These are phyloP conservation scores for Lathyrus sativus DNA, from an alignment of 306 rosid species.

Conservation along the genomic window DNA sequence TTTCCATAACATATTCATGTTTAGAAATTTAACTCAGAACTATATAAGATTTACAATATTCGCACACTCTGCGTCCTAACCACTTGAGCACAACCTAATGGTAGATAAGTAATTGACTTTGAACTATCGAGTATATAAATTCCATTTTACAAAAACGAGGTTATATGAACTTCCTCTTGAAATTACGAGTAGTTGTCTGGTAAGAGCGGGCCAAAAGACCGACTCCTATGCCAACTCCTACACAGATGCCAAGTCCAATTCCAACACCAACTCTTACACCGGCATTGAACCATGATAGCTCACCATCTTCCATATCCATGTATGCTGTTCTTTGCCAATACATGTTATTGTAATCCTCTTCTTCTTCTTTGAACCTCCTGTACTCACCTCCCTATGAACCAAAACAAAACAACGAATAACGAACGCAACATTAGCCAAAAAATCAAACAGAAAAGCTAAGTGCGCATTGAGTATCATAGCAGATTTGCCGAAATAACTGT, in stretches of 20 bases:
- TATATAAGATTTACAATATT: background rate
- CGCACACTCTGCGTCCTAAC: background rate
- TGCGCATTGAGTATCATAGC: too few relatives aligned
- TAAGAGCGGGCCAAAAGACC: slow-evolving; percentile 58
- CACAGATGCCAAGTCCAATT: slow-evolving; percentile 61
- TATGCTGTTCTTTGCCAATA: slow-evolving; percentile 47
- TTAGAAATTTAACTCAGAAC: background rate
- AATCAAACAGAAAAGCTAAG: background rate
- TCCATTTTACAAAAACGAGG: slow-evolving; percentile 14
- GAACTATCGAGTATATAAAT: background rate
- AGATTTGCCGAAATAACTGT: too few relatives aligned
- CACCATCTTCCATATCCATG: slow-evolving; percentile 62
- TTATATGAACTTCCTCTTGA: slow-evolving; percentile 50
- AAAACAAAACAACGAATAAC: slow-evolving; percentile 6
- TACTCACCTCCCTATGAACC: slow-evolving; percentile 44
- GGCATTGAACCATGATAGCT: slow-evolving; percentile 68
- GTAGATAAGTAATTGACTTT: too few relatives aligned
- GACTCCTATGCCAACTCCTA: slow-evolving; percentile 63
- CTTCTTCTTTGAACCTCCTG: slow-evolving; percentile 51
- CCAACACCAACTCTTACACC: slow-evolving; percentile 83
- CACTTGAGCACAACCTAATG: too few relatives aligned
- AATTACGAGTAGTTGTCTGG: slow-evolving; percentile 52
- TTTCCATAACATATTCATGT: background rate
- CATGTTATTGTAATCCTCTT: slow-evolving; percentile 47
- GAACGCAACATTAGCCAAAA: background rate